Percentiles rank a stretch among this genome's conserved stretches.
phyloP scores from a whole-genome alignment of 305 asterid species.

The Lippia alba region DNA sequence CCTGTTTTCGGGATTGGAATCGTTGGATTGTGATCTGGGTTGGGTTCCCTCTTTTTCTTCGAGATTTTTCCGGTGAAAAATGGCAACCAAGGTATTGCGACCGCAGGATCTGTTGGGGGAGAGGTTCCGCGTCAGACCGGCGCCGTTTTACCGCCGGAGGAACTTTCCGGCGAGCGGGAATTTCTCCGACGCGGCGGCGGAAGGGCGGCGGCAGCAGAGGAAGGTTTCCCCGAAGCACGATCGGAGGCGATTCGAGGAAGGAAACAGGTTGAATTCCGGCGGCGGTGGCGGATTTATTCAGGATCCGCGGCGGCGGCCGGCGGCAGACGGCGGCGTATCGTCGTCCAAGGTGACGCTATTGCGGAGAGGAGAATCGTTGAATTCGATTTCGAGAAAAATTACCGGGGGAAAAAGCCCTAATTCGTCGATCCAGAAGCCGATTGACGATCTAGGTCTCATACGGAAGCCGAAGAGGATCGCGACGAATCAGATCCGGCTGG shows the following conservation, averaged over 20 bases:
- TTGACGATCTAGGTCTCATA: slow-evolving; percentile 28
- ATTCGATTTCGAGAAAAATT: slow-evolving; percentile 42
- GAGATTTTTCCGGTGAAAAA: slow-evolving; percentile 6
- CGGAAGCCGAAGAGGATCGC: too few relatives aligned
- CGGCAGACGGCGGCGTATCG: too few relatives aligned
- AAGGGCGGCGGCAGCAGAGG: slow-evolving; percentile 32
- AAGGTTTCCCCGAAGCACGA: slow-evolving; percentile 44
- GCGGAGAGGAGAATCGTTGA: slow-evolving; percentile 60
- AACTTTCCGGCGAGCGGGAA: slow-evolving; percentile 23
- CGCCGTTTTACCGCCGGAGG: slow-evolving; percentile 51
- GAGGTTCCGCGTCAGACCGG: slow-evolving; percentile 40
- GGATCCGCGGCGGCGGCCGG: too few relatives aligned
- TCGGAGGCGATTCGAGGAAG: slow-evolving; percentile 36
- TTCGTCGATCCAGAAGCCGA: background rate
- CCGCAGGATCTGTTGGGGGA: slow-evolving; percentile 59
- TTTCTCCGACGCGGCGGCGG: too few relatives aligned
- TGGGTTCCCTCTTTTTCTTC: too few relatives aligned
- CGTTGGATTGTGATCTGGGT: too few relatives aligned
- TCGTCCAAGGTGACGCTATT: slow-evolving; percentile 49
- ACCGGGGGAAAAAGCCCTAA: slow-evolving; percentile 10
- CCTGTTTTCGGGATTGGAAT: too few relatives aligned
- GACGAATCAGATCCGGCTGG: slow-evolving; percentile 34
- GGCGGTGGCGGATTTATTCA: too few relatives aligned
- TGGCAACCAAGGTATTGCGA: slow-evolving; percentile 56
- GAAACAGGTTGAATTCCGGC: slow-evolving; percentile 37